Conservation (phyloP, 2,329 filamentous ascomycete genomes). For the Dendryphion nanum region DNA sequence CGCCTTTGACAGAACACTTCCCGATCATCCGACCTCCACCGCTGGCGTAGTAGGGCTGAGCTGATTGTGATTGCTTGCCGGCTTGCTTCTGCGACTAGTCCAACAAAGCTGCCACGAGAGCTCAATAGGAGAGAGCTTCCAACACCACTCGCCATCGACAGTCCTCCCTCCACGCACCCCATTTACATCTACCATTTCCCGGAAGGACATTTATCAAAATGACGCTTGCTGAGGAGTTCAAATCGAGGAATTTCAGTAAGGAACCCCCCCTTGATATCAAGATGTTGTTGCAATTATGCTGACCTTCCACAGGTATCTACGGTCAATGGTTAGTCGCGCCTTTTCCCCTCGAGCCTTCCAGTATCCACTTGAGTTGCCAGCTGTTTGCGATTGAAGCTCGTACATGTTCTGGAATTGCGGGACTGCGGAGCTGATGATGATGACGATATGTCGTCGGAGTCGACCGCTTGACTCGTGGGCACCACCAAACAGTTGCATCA, state of each 20-base stretch:
- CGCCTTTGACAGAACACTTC: neutral
- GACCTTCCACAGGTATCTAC: slow-evolving; percentile 58
- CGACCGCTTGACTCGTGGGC: too few relatives aligned
- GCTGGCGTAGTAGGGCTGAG: slow-evolving; percentile 3
- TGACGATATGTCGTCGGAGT: too few relatives aligned
- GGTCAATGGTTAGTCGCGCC: slow-evolving; percentile 61
- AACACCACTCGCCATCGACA: neutral
- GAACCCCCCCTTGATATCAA: slow-evolving; percentile 2
- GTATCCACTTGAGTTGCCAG: too few relatives aligned
- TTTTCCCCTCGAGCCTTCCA: neutral
- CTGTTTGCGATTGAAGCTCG: too few relatives aligned
- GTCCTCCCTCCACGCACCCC: neutral
- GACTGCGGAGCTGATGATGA: slow-evolving; percentile 1
- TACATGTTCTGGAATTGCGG: neutral
- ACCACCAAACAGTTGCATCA: too few relatives aligned
- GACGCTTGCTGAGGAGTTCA: slow-evolving; percentile 58
- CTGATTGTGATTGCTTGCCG: too few relatives aligned
- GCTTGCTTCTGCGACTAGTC: neutral
- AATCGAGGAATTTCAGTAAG: slow-evolving; percentile 66
- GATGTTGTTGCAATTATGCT: slow-evolving; percentile 21
- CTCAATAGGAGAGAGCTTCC: neutral
- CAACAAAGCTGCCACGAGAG: slow-evolving; percentile 3
- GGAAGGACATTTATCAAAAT: slow-evolving; percentile 1
- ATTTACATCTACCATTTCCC: neutral
- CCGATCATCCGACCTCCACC: neutral